Evolutionary conservation across 2,329 filamentous ascomycete species (phyloP).

Genomic region (Fonsecaea multimorphosa): DNA sequence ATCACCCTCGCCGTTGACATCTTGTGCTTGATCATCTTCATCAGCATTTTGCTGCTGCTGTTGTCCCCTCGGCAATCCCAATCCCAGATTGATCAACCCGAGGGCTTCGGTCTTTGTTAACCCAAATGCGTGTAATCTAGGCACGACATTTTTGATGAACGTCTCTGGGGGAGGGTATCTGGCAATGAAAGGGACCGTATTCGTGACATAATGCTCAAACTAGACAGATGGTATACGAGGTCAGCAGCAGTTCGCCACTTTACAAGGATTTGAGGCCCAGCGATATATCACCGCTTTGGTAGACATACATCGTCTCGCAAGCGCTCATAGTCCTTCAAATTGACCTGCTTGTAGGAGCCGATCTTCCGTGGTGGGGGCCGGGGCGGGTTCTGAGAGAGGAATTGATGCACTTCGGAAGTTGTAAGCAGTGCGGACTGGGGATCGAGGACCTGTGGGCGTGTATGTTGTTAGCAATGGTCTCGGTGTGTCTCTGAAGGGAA

Average conservation of each 20-base stretch:
- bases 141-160: constrained; percentile 48
- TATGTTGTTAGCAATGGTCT: background rate
- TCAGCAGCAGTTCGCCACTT: background rate
- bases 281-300: constrained; percentile 16
- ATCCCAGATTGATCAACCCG: constrained; percentile 54
- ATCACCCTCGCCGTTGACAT: constrained; percentile 15
- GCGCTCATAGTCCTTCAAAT: constrained; percentile 53
- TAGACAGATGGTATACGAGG: background rate
- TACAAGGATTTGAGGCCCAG: background rate
- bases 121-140: constrained; percentile 47
- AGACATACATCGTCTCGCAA: constrained; percentile 52
- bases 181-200: constrained; percentile 31
- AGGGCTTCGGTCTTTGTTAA: constrained; percentile 56
- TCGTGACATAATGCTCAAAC: constrained; percentile 30
- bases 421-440: constrained; percentile 53
- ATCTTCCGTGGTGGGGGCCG: constrained; percentile 39
- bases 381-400: constrained; percentile 50
- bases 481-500: background rate
- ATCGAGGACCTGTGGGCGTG: constrained; percentile 48
- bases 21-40: background rate
- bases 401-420: constrained; percentile 53
- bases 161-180: constrained; percentile 46
- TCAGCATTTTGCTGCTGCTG: background rate
- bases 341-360: constrained; percentile 45
- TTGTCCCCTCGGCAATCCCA: constrained; percentile 43